Evolutionary conservation across 2,329 filamentous ascomycete species (phyloP).

Genomic region (Sclerotinia borealis): DNA sequence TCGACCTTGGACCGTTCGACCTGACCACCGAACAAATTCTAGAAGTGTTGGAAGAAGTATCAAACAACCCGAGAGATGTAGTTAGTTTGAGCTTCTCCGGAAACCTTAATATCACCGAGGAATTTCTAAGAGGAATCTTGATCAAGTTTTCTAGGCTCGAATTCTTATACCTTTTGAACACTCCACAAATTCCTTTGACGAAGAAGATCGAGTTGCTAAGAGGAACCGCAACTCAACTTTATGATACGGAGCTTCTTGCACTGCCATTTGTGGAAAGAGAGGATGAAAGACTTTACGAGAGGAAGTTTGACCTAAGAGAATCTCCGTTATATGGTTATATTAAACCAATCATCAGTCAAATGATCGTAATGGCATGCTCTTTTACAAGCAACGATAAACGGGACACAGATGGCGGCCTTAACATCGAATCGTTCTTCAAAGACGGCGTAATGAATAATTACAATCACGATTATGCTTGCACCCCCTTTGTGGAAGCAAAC

Average conservation of each 20-base stretch:
- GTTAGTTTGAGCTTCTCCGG: conserved; percentile 1
- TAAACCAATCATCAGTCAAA: background rate
- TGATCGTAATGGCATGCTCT: background rate
- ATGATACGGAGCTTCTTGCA: conserved; percentile 6
- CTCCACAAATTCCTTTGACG: background rate
- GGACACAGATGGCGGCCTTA: background rate
- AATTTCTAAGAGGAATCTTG: background rate
- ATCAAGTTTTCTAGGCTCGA: background rate
- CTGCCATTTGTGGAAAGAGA: background rate
- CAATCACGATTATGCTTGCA: background rate
- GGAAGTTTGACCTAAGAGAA: background rate
- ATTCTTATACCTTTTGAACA: background rate
- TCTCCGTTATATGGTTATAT: background rate
- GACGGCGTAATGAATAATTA: background rate
- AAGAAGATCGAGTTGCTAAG: conserved; percentile 2
- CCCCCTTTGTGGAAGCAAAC: background rate
- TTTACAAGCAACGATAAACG: background rate
- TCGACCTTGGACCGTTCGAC: conserved; percentile 6
- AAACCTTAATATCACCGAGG: background rate
- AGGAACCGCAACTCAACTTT: background rate
- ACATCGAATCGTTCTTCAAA: background rate
- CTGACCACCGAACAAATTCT: background rate
- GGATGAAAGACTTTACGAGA: too few species aligned
- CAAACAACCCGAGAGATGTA: background rate
- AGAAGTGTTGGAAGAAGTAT: conserved; percentile 1